Evolutionary conservation across 345 rosid species (phyloP), one percentile per base, ranked within the genome.

Genomic region (Raphanus sativus): DNA sequence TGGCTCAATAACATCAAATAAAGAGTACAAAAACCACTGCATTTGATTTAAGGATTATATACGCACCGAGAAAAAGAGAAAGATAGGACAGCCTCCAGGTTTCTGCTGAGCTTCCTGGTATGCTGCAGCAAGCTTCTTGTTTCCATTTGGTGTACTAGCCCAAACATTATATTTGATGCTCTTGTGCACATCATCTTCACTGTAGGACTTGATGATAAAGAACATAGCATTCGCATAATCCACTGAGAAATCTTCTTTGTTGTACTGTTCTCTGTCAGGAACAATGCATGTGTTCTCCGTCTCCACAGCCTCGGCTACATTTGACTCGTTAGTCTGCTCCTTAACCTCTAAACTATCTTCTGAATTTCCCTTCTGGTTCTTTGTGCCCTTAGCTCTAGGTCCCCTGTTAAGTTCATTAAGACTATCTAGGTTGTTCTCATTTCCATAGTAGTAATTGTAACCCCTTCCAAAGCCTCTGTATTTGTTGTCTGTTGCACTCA

Each of bases 161-260:
- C 98, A 94, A 9, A 92, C 97, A 68, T 74, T 88, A 75, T 94
- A 94, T 77, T 94, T 94, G 60, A 94, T 87, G 70, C 97, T 88
- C 86, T 94, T 92, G 72, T 94, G 98, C 26, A 94, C 92, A 86
- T 94, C 98, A 83, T 92, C 98, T 77, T 94, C 98, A 13, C 97
- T 94, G 76, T 94, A 94, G 0, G 98, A 94, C 86, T 94, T 94
- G 54, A 94, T 92, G 16, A 94, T 82, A 79, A 90, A 94, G 84
- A 89, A 88, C 80, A 90, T 92, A 11, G 98, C 97, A 73, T 89
- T 85, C 0, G 64, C 8, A 66, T 88, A 88, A 2, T 85, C 92
- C 77, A 84, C 91, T 1, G 88, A 86, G 64, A 94, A 92, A 79
- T 94, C 92, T 60, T 74, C 87, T 67, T 58, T 79, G 75, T 92